phyloP scores from a whole-genome alignment of 495 filamentous ascomycete species.

The Penicillium lagena region DNA sequence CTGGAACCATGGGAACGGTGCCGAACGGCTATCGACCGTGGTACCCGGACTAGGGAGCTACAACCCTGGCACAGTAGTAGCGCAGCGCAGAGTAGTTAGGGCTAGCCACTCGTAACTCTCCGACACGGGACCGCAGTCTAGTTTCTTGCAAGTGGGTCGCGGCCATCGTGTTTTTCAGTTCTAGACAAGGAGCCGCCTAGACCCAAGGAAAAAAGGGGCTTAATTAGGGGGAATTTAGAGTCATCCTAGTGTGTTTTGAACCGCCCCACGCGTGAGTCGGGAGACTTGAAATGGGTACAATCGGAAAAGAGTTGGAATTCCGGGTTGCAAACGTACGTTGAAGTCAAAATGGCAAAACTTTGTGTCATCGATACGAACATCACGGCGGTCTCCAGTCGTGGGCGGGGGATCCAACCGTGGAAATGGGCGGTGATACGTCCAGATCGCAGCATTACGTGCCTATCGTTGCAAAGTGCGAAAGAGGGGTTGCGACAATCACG shows the following conservation, averaged over 20 bases:
- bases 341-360: no score
- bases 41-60: conserved; percentile 3
- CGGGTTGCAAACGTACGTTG: no score
- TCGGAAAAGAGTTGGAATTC: no score
- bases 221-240: conserved; percentile 17
- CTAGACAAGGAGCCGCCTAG: no score
- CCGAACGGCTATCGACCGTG: conserved; percentile 8
- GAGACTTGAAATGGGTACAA: no score
- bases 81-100: not conserved
- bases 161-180: not conserved
- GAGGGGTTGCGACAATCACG: conserved; percentile 6
- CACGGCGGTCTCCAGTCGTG: no score
- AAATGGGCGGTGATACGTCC: no score
- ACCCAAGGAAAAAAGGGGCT: conserved; percentile 5
- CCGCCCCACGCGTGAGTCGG: no score
- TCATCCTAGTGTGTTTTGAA: no score
- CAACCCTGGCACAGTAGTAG: conserved; percentile 4
- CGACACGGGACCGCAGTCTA: conserved; percentile 1
- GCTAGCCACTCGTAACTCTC: not conserved
- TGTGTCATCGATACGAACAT: no score
- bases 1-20: conserved; percentile 3
- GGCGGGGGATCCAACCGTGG: no score
- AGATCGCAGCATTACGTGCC: no score
- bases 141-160: not conserved
- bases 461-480: conserved; percentile 1